phyloP scores from a whole-genome alignment of 2,329 filamentous ascomycete species.

The Cryphonectria parasitica region DNA sequence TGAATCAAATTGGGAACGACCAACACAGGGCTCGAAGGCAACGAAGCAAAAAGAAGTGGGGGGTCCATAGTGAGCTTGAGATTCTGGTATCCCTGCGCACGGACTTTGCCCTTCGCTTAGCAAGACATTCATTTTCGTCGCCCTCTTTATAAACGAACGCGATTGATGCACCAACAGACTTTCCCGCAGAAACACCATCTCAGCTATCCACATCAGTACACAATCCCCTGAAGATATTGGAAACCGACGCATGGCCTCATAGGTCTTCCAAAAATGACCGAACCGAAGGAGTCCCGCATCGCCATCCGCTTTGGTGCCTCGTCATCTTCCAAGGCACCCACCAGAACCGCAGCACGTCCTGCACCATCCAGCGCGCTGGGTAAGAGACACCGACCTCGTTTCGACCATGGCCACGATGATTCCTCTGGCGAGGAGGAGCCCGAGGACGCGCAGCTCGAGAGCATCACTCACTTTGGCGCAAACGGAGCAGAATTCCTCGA shows the following conservation, averaged over 20 bases:
- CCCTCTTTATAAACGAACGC: not conserved
- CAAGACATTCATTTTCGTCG: not conserved
- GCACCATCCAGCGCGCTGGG: constrained; percentile 50
- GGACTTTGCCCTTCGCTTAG: not conserved
- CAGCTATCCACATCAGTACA: not conserved
- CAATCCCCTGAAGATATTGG: not conserved
- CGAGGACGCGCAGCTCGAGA: constrained; percentile 19
- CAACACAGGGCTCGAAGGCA: not conserved
- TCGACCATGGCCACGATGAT: constrained; percentile 50
- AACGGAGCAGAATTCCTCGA: constrained; percentile 26
- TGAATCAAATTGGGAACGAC: not conserved
- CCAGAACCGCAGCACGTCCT: constrained; percentile 37
- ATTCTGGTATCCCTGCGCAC: not conserved
- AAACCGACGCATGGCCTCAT: not conserved
- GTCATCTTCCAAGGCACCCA: constrained; percentile 32
- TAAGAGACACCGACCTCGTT: constrained; percentile 51
- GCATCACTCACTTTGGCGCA: constrained; percentile 28
- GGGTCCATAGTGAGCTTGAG: not conserved
- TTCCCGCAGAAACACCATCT: not conserved
- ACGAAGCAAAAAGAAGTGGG: not conserved
- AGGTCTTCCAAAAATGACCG: constrained; percentile 40
- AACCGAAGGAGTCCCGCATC: constrained; percentile 46
- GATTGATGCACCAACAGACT: not conserved
- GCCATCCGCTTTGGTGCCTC: constrained; percentile 53
- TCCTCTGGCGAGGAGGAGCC: constrained; percentile 36